Conservation (phyloP, 2,329 filamentous ascomycete genomes). For the Pezicula radicicola region DNA sequence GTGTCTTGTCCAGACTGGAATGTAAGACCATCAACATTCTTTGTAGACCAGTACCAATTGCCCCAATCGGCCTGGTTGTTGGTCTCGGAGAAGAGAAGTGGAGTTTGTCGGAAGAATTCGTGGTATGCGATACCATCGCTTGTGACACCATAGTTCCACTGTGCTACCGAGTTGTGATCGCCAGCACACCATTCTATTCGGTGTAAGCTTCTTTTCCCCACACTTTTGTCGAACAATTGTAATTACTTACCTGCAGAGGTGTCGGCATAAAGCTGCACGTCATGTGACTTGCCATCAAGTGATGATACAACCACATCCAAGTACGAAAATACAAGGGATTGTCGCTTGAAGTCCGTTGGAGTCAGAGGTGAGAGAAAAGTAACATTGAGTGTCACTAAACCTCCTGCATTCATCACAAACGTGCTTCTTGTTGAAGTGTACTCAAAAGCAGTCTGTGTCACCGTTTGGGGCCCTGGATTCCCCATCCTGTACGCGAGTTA, state of each 20-base stretch:
- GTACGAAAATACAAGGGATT: conserved; percentile 71
- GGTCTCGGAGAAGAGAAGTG: conserved; percentile 65
- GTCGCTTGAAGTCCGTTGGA: conserved; percentile 61
- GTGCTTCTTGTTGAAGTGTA: conserved; percentile 72
- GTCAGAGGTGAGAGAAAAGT: conserved; percentile 71
- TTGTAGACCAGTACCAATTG: conserved; percentile 71
- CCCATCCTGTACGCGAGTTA: conserved; percentile 48
- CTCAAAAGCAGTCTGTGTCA: conserved; percentile 59
- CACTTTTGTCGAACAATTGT: background rate
- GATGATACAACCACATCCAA: conserved; percentile 61
- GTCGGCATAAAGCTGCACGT: conserved; percentile 70
- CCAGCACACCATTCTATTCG: conserved; percentile 68
- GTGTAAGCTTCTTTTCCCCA: background rate
- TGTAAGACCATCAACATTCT: conserved; percentile 50
- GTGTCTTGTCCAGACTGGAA: conserved; percentile 69
- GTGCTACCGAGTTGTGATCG: conserved; percentile 48
- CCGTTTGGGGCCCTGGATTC: conserved; percentile 42
- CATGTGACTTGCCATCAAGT: conserved; percentile 57
- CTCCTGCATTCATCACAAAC: conserved; percentile 64
- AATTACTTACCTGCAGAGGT: conserved; percentile 59
- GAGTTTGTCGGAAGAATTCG: conserved; percentile 55
- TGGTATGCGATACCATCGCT: conserved; percentile 57
- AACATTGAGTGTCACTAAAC: conserved; percentile 60
- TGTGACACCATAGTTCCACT: conserved; percentile 58
- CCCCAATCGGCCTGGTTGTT: conserved; percentile 79